Conservation (phyloP, 257 asterid genomes). For the Solanum neorickii region DNA sequence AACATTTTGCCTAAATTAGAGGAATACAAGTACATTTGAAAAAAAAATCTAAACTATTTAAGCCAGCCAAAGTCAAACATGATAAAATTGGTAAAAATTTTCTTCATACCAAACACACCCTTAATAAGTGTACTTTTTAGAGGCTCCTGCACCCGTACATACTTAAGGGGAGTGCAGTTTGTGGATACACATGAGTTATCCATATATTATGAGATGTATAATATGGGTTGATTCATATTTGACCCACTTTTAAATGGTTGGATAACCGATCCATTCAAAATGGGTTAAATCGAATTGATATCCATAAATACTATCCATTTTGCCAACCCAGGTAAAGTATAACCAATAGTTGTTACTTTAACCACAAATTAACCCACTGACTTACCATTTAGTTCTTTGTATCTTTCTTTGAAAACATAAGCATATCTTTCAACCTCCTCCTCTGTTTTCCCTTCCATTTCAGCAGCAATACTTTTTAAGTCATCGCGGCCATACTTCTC, state of each 20-base stretch:
- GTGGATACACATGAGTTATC: not conserved
- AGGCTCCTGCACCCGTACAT: not conserved
- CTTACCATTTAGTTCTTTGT: constrained; percentile 84
- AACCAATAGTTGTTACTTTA: not conserved
- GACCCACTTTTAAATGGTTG: not conserved
- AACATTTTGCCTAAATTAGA: not conserved
- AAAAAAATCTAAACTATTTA: not conserved
- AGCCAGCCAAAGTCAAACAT: not conserved
- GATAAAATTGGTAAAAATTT: not conserved
- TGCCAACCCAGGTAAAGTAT: not conserved
- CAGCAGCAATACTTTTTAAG: constrained; percentile 71
- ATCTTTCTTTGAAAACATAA: constrained; percentile 76
- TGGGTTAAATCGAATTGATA: not conserved
- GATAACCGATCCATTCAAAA: not conserved
- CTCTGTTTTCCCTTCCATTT: constrained; percentile 95
- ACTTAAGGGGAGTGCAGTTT: not conserved
- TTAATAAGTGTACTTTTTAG: not conserved
- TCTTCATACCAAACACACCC: not conserved
- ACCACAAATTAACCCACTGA: not conserved
- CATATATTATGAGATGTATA: not conserved
- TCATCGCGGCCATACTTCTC: constrained; percentile 94
- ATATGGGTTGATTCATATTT: not conserved
- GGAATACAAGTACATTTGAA: not conserved
- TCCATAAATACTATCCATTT: not conserved
- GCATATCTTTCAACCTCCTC: constrained; percentile 97